These are phyloP conservation scores for Flaveria ramosissima DNA, from an alignment of 129 eudicot species.

Conservation along the genomic window DNA sequence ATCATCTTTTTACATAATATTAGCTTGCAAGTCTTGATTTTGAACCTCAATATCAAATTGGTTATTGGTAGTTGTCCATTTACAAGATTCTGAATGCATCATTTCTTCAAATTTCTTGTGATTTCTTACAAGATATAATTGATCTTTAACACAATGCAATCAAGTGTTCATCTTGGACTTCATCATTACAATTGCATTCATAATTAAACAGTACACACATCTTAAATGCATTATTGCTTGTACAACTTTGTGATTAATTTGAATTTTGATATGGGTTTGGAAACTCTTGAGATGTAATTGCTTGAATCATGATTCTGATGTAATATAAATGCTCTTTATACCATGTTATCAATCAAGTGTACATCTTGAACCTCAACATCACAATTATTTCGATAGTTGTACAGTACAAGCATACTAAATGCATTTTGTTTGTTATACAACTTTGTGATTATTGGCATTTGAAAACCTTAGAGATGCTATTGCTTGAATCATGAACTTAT, in stretches of 20 bases:
- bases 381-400: background rate
- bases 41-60: background rate
- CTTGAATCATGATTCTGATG: slow-evolving; percentile 16
- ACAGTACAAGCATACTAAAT: background rate
- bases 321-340: slow-evolving; percentile 7
- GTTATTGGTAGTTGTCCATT: background rate
- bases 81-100: background rate
- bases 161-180: slow-evolving; percentile 23
- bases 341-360: background rate
- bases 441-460: background rate
- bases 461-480: background rate
- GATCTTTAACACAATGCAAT: slow-evolving; percentile 6
- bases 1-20: slow-evolving; percentile 31
- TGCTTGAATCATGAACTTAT: background rate
- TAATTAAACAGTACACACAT: background rate
- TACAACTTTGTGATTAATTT: background rate
- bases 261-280: slow-evolving; percentile 5
- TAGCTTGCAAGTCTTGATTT: slow-evolving; percentile 12
- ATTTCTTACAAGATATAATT: background rate
- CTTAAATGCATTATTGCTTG: slow-evolving; percentile 2
- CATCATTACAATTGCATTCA: slow-evolving; percentile 17
- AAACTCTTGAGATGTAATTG: slow-evolving; percentile 22
- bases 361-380: slow-evolving; percentile 8
- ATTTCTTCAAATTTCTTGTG: background rate
- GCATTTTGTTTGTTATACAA: slow-evolving; percentile 7